phyloP scores from a whole-genome alignment of 306 rosid species.

The Hippophae rhamnoides region DNA sequence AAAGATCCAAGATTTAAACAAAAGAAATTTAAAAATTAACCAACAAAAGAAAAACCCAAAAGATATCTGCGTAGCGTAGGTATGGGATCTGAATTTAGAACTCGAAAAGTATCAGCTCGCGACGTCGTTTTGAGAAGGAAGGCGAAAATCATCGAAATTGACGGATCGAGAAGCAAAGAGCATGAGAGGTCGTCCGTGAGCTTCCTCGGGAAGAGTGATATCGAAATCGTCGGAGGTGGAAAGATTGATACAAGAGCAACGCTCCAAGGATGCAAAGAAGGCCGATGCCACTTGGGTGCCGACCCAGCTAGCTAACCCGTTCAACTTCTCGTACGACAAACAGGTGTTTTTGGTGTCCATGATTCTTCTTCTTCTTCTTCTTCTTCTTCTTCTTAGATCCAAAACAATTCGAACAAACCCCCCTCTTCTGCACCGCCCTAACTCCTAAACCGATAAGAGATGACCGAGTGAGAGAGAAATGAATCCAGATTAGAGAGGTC shows the following conservation, averaged over 20 bases:
- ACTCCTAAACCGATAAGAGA: too few relatives aligned
- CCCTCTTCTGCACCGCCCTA: too few relatives aligned
- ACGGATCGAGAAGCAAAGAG: conserved; percentile 27
- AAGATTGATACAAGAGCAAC: conserved; percentile 44
- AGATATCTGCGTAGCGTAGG: background rate
- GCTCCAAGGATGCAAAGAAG: conserved; percentile 36
- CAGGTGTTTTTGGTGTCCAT: conserved; percentile 28
- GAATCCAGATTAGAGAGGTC: too few relatives aligned
- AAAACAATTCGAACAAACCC: too few relatives aligned
- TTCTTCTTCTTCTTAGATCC: background rate
- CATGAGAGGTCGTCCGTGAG: conserved; percentile 47
- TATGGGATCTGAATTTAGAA: background rate
- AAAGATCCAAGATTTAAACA: too few relatives aligned
- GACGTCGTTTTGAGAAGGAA: conserved; percentile 29
- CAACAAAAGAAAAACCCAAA: background rate
- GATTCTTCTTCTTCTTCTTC: background rate
- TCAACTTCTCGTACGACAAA: conserved; percentile 33
- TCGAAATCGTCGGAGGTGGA: conserved; percentile 42
- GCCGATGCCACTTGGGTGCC: conserved; percentile 43
- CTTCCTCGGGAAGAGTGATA: conserved; percentile 20
- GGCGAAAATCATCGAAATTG: conserved; percentile 23
- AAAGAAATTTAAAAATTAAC: too few relatives aligned
- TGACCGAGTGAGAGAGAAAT: too few relatives aligned
- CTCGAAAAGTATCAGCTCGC: conserved; percentile 30
- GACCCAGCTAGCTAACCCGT: conserved; percentile 25